Evolutionary conservation across 495 filamentous ascomycete genomes (phyloP), one percentile per base, ranked within the genome.

Genomic region (Symbiotaphrina buchneri): DNA sequence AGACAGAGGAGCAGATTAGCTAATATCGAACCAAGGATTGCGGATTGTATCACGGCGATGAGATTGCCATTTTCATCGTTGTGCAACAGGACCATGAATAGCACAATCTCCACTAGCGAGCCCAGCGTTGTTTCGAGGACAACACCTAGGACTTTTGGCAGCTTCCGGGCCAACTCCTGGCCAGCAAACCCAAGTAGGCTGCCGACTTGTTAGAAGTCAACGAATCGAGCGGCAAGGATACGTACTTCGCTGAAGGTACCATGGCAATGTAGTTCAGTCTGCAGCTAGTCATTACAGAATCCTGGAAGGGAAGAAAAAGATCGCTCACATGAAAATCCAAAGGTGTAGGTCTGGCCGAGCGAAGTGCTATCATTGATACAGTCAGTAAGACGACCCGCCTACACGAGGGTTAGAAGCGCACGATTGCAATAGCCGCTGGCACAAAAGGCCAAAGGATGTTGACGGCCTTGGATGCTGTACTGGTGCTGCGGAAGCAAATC

Each of bases 191-290:
- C 80, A 18, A 92, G 60, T 30, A 92, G 48, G 40, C n/a, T n/a
- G n/a, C n/a, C n/a, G n/a, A n/a, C n/a, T n/a, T n/a, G n/a, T n/a
- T n/a, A n/a, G n/a, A n/a, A n/a, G n/a, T n/a, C n/a, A n/a, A n/a
- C n/a, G n/a, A n/a, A n/a, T n/a, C n/a, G n/a, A n/a, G n/a, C n/a
- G n/a, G n/a, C n/a, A n/a, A n/a, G n/a, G n/a, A n/a, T n/a, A n/a
- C n/a, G n/a, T n/a, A n/a, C n/a, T 93, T 93, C 27, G 83, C 84
- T 19, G 73, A 71, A 2, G 83, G 84, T 3, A 93, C 63, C 73
- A 95, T 94, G 30, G 71, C 74, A 21, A 80, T 60, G 28, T 80
- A 81, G 30, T 71, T 74, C 38, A 76, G 62, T n/a, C n/a, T n/a
- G n/a, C n/a, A n/a, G n/a, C n/a, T n/a, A n/a, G n/a, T n/a, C n/a